Evolutionary conservation across 352 stramenopile genomes (phyloP), one percentile per base, ranked within the genome.

Genomic region (Globisporangium parvum): DNA sequence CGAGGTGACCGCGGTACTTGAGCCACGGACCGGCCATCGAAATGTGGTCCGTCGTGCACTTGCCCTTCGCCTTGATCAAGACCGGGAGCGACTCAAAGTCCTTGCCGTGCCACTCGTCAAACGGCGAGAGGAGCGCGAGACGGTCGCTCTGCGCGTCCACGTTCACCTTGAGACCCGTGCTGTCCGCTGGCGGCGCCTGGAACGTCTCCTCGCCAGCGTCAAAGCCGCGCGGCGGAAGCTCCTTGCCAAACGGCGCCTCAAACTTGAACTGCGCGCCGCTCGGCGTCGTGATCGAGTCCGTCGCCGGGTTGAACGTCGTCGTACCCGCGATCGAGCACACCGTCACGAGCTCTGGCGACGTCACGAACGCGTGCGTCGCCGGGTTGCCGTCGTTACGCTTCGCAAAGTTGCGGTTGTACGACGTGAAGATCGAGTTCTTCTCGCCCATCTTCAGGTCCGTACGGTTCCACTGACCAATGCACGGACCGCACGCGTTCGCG

Each of bases 31-130:
- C 91, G 24, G 91, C 91, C 88, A 97, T 96, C 63, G 81, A 95
- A 62, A 97, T 97, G 79, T 97, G 91, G 65, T 97, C 91, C 24
- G 91, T 97, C 39, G 91, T 97, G 88, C 91, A 97, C 78, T 97
- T 97, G 69, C 91, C 91, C 86, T 96, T 95, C 46, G 90, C 88
- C 81, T 97, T 97, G 70, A 97, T 97, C 51, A 97, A 70, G 63
- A 97, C 88, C 21, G 82, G 85, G 71, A 97, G 77, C 63, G 83
- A 65, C 49, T 77, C 71, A 28, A 96, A 71, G 70, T 97, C 88
- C 70, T 95, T 89, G 48, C 90, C 90, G 62, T 88, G 70, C 90
- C 90, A 97, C 53, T 73, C 72, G 56, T 95, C 78, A 66, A 97
- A 97, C 15, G 90, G 66, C 57, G 81, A 68, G 28, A 97, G 71